Base-by-base conservation (phyloP, 306 rosid species). In the Carpinus viminea region DNA sequence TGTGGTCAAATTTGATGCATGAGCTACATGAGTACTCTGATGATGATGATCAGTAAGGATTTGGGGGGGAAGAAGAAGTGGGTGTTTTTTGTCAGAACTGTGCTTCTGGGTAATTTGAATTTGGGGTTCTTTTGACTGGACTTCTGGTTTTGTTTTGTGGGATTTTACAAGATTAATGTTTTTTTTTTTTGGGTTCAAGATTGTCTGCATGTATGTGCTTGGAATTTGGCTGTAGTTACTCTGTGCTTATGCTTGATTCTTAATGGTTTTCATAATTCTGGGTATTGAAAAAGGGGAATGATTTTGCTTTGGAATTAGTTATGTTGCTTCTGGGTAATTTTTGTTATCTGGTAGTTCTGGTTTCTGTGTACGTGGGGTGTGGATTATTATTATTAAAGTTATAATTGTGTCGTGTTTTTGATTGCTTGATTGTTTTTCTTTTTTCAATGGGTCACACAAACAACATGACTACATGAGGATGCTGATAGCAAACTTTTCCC, bases 401-500 rank as follows among this genome's bases (percentile, higher is more conserved):
- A 56, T 83, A 64, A 62, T 65, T 74, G 52, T 76, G 65, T 76
- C 75, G 31, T 82, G 28, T 72, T 74, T 48, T 77, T 65, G 8
- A 80, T 56, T 55, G 80, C 65, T 48, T 75, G 46, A 31, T 64
- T 26, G 4, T 69, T 82, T 69, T 53, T 78, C 53, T 76, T 5
- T 5, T 4, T 45, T 11, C 61, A 71, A 74, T 87, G 48, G 20
- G n/a, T 64, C 13, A 34, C 48, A 43, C 53, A 57, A 38, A 51
- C 60, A 6, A 20, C 43, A 15, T 47, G 18, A 51, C 60, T 4
- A 20, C 43, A 15, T 47, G 18, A 34, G 61, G 41, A 24, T 59
- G 76, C 21, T 70, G 13, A 56, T 56, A 24, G 41, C 50, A 66
- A 11, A 66, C 10, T 15, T 61, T 52, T 75, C 26, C 71, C 20